phyloP scores from a whole-genome alignment of 331 rosid species.

The Quercus tomentella region DNA sequence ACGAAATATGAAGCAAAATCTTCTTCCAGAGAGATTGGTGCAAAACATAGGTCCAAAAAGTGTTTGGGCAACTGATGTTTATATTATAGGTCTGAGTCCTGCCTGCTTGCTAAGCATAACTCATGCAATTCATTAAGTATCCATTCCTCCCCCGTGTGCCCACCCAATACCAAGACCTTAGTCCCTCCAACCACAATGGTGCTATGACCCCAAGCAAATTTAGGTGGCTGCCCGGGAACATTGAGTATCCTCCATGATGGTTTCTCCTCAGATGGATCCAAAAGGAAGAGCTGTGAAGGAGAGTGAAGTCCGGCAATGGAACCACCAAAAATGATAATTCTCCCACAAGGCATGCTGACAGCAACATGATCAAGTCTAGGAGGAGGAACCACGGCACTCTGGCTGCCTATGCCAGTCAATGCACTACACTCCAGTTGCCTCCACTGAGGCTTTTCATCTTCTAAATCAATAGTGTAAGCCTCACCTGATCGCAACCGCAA shows the following conservation, averaged over 20 bases:
- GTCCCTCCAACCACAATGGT: slow-evolving; percentile 98
- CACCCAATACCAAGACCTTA: slow-evolving; percentile 89
- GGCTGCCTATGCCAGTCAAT: slow-evolving; percentile 67
- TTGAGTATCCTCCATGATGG: slow-evolving; percentile 96
- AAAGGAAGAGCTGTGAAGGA: slow-evolving; percentile 94
- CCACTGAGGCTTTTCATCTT: slow-evolving; percentile 81
- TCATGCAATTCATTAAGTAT: slow-evolving; percentile 93
- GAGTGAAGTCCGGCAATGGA: slow-evolving; percentile 96
- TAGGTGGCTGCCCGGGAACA: slow-evolving; percentile 94
- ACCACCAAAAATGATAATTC: slow-evolving; percentile 92
- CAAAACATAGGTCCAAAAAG: not conserved
- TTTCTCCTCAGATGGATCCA: slow-evolving; percentile 96
- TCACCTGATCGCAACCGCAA: slow-evolving; percentile 80
- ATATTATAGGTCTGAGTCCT: slow-evolving; percentile 56
- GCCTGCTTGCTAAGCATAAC: slow-evolving; percentile 85
- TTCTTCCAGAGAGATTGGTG: slow-evolving; percentile 9
- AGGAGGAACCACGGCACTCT: slow-evolving; percentile 83
- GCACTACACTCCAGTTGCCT: slow-evolving; percentile 76
- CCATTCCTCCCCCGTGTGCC: slow-evolving; percentile 98
- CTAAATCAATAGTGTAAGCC: slow-evolving; percentile 84
- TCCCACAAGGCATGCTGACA: slow-evolving; percentile 98
- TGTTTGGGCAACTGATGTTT: not conserved
- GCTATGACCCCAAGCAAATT: slow-evolving; percentile 98
- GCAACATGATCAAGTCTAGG: slow-evolving; percentile 97
- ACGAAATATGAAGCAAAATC: slow-evolving; percentile 20